Evolutionary conservation across 768 basidiomycete species (phyloP).

Genomic region (Tremella fuciformis): DNA sequence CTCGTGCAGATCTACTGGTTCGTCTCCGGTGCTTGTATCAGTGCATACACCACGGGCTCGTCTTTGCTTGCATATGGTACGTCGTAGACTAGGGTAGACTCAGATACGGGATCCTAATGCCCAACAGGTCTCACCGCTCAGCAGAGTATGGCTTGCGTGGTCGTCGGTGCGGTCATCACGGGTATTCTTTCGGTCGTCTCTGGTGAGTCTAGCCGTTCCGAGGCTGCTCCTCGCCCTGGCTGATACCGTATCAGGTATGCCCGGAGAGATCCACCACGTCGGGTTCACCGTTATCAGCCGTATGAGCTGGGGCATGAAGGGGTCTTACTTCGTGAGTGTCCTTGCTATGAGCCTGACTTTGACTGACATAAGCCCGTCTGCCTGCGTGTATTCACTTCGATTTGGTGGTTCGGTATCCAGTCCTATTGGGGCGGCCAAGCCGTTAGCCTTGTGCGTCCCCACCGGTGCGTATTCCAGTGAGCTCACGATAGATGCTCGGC

Average conservation of each 20-base stretch:
- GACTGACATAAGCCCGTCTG: neutral
- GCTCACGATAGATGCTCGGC: constrained; percentile 15
- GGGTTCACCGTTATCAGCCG: constrained; percentile 31
- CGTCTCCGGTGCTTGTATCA: constrained; percentile 20
- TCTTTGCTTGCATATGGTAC: constrained; percentile 28
- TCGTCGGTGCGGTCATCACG: constrained; percentile 17
- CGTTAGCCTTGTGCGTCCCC: constrained; percentile 9
- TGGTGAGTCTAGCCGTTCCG: too few species aligned
- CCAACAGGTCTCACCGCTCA: constrained; percentile 17
- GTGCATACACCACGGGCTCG: constrained; percentile 29
- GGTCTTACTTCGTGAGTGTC: constrained; percentile 15
- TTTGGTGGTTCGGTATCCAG: constrained; percentile 31
- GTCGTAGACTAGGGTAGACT: neutral
- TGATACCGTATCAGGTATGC: constrained; percentile 18
- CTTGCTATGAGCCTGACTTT: too few species aligned
- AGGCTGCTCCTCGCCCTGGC: neutral
- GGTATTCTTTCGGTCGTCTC: constrained; percentile 10
- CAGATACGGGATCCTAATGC: neutral
- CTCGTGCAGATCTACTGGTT: constrained; percentile 15
- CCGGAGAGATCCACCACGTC: constrained; percentile 28
- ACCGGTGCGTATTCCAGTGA: neutral
- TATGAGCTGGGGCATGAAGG: constrained; percentile 34
- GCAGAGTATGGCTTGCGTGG: constrained; percentile 19
- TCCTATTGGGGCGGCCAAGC: constrained; percentile 38
- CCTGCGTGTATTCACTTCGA: constrained; percentile 27